phyloP scores from a whole-genome alignment of 768 basidiomycete genomes.

The Cyclocybe cylindracea region DNA sequence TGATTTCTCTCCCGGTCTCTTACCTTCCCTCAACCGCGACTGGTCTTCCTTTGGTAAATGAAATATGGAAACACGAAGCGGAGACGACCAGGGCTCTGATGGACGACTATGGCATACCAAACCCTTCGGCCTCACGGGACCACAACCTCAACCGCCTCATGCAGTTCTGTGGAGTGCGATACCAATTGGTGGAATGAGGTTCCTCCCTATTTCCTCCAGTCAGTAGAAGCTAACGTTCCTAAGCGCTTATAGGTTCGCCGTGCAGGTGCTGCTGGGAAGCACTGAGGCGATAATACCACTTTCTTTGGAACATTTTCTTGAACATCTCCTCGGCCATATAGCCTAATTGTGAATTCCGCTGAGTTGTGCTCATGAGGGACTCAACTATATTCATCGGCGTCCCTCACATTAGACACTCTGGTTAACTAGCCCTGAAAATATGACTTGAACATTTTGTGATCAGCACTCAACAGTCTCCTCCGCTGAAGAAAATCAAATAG shows the following conservation, averaged over 20 bases:
- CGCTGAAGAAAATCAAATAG: too few relatives aligned
- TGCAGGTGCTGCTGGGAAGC: background rate
- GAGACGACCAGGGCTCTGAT: constrained; percentile 35
- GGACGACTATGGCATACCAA: constrained; percentile 37
- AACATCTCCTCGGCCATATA: background rate
- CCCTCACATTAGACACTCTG: too few relatives aligned
- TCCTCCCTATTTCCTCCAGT: constrained; percentile 2
- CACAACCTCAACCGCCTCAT: constrained; percentile 58
- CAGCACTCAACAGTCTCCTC: background rate
- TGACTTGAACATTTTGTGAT: too few relatives aligned
- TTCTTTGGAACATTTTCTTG: background rate
- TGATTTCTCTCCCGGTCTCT: background rate
- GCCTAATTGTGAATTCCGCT: too few relatives aligned
- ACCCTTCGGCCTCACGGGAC: constrained; percentile 38
- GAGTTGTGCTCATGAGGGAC: too few relatives aligned
- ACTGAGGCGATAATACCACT: background rate
- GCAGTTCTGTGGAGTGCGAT: constrained; percentile 57
- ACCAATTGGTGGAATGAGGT: constrained; percentile 49
- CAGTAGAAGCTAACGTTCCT: constrained; percentile 7
- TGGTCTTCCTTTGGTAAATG: background rate
- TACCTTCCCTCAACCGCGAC: background rate
- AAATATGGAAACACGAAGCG: constrained; percentile 17
- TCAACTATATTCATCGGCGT: too few relatives aligned
- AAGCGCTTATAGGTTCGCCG: constrained; percentile 13
- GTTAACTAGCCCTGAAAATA: too few relatives aligned